These are phyloP conservation scores for Malassezia psittaci DNA, from an alignment of 1,284 basidiomycete genomes.

Conservation along the genomic window DNA sequence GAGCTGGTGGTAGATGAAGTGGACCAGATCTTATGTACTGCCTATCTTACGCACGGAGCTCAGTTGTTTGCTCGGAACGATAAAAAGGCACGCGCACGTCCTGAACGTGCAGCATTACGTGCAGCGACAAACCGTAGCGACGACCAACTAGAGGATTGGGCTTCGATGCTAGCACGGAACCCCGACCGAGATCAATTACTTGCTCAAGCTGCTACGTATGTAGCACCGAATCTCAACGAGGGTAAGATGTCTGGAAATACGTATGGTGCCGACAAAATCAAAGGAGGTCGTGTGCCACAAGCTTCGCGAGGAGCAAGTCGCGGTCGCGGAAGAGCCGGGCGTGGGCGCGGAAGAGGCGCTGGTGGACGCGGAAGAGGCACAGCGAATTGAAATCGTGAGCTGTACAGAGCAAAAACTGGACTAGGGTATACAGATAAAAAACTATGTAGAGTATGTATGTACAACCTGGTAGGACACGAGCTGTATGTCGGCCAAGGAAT, in stretches of 20 bases:
- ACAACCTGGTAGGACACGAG: too few species aligned
- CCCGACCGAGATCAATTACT: neutral
- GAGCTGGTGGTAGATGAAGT: neutral
- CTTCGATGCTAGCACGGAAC: conserved; percentile 8
- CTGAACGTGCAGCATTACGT: conserved; percentile 9
- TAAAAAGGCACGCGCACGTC: conserved; percentile 1
- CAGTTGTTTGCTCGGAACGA: conserved; percentile 9
- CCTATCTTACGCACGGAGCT: conserved; percentile 2
- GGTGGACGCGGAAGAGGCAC: neutral
- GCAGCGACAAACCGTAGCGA: conserved; percentile 4
- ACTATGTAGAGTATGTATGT: too few species aligned
- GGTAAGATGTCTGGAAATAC: neutral
- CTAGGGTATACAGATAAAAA: too few species aligned
- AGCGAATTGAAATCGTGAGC: too few species aligned
- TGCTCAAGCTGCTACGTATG: neutral
- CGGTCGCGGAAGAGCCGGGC: conserved; percentile 7
- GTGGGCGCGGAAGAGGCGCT: conserved; percentile 7
- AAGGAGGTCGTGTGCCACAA: conserved; percentile 4
- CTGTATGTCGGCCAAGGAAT: too few species aligned
- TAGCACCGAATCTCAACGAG: conserved; percentile 11
- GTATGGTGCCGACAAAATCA: conserved; percentile 2
- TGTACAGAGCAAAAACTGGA: too few species aligned
- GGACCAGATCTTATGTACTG: conserved; percentile 4
- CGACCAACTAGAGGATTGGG: conserved; percentile 17
- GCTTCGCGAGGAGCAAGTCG: neutral